Conservation (phyloP, 352 stramenopile genomes). For the Phytophthora multivora region DNA sequence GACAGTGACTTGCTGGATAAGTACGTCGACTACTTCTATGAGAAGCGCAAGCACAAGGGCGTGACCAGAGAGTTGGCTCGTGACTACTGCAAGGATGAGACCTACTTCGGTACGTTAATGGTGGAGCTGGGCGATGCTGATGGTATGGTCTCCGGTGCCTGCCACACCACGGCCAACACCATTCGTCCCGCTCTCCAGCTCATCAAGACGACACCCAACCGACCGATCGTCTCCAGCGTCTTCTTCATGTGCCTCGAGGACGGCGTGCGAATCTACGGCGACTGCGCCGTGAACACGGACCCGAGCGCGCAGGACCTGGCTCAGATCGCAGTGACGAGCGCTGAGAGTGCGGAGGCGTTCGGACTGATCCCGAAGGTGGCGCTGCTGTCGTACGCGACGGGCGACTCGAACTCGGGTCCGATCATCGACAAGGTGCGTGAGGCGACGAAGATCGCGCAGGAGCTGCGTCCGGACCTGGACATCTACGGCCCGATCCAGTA, state of each 20-base stretch:
- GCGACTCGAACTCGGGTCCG: constrained; percentile 75
- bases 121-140: constrained; percentile 79
- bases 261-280: constrained; percentile 82
- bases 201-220: constrained; percentile 80
- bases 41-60: constrained; percentile 88
- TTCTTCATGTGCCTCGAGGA: constrained; percentile 90
- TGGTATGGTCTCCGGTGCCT: constrained; percentile 86
- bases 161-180: constrained; percentile 89
- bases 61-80: constrained; percentile 59
- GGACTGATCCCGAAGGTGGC: constrained; percentile 82
- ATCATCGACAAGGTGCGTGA: constrained; percentile 89
- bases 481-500: constrained; percentile 91
- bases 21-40: constrained; percentile 66
- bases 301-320: constrained; percentile 75
- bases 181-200: constrained; percentile 87
- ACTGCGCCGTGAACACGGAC: constrained; percentile 88
- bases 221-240: constrained; percentile 78
- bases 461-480: constrained; percentile 68
- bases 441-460: constrained; percentile 71
- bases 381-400: constrained; percentile 85
- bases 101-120: constrained; percentile 89
- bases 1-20: constrained; percentile 55
- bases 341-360: constrained; percentile 78
- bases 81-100: constrained; percentile 62
- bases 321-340: constrained; percentile 79